Evolutionary conservation across 495 filamentous ascomycete genomes (phyloP).

Genomic region (Penicillium paxilli): DNA sequence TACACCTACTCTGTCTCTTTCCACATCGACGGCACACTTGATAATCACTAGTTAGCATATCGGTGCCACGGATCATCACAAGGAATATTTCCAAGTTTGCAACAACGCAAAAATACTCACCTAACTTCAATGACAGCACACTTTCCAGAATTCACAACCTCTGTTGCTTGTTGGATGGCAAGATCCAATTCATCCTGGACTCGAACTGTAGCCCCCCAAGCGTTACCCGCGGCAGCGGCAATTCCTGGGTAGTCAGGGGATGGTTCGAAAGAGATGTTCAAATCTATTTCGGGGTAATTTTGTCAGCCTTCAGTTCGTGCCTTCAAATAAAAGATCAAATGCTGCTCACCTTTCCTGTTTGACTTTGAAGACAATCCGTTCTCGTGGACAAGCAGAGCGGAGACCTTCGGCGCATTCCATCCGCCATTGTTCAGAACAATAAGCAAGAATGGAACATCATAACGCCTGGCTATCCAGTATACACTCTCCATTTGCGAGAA

Average conservation of each 20-base stretch:
- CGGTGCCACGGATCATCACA: background rate
- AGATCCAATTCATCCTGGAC: slow-evolving; percentile 10
- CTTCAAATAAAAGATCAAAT: background rate
- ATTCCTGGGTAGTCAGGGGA: slow-evolving; percentile 83
- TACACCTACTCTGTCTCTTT: too few relatives aligned
- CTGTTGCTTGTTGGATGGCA: slow-evolving; percentile 9
- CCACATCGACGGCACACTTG: slow-evolving; percentile 23
- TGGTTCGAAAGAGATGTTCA: slow-evolving; percentile 81
- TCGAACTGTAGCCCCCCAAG: slow-evolving; percentile 20
- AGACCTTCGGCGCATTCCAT: slow-evolving; percentile 77
- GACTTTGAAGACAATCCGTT: slow-evolving; percentile 46
- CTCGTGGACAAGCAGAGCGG: slow-evolving; percentile 72
- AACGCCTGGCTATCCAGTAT: slow-evolving; percentile 85
- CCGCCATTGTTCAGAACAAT: slow-evolving; percentile 84
- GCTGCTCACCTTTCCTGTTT: slow-evolving; percentile 15
- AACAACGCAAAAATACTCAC: slow-evolving; percentile 9
- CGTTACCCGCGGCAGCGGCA: slow-evolving; percentile 65
- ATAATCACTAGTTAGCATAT: background rate
- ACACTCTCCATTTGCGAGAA: slow-evolving; percentile 82
- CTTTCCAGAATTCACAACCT: slow-evolving; percentile 11
- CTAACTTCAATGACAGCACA: slow-evolving; percentile 25
- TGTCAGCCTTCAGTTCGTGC: background rate
- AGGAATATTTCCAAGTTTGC: too few relatives aligned
- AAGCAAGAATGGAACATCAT: slow-evolving; percentile 84
- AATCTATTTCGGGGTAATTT: slow-evolving; percentile 19